Percentiles rank a stretch among this genome's conserved stretches.
Conservation (phyloP, 805 yeast species). For the Candida endomychidarum region DNA sequence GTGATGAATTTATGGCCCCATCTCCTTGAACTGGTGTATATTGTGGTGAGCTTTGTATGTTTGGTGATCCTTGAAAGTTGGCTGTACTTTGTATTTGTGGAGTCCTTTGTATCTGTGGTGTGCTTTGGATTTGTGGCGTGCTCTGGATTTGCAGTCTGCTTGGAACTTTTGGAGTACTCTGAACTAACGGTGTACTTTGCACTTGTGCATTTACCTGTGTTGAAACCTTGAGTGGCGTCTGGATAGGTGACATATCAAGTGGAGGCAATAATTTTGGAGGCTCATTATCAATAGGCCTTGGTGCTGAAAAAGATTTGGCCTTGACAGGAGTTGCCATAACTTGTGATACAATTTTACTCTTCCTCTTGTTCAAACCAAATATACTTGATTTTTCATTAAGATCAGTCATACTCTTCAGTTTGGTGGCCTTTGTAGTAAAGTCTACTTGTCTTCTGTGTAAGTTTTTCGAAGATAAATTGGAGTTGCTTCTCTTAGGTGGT, state of each 20-base stretch:
- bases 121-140: background rate
- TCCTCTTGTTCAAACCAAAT: conserved; percentile 21
- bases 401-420: conserved; percentile 15
- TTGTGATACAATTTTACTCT: conserved; percentile 18
- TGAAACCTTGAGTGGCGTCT: too few species aligned
- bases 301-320: conserved; percentile 6
- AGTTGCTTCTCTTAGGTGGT: conserved; percentile 41
- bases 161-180: conserved; percentile 1
- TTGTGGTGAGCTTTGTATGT: background rate
- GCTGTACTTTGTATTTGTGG: background rate
- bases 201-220: too few species aligned
- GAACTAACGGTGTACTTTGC: background rate
- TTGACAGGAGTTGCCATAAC: conserved; percentile 28
- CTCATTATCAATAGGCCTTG: background rate
- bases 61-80: background rate
- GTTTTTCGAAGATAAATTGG: conserved; percentile 39
- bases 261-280: conserved; percentile 2
- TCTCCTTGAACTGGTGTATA: conserved; percentile 11
- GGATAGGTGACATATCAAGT: conserved; percentile 3
- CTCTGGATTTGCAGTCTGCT: background rate
- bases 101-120: conserved; percentile 3
- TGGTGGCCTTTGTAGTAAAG: background rate
- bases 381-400: conserved; percentile 2
- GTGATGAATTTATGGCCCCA: conserved; percentile 11
- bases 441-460: conserved; percentile 43